Percentiles rank a stretch among this genome's conserved stretches.
phyloP scores from a whole-genome alignment of 768 basidiomycete species.

The Termitomyces sp. region DNA sequence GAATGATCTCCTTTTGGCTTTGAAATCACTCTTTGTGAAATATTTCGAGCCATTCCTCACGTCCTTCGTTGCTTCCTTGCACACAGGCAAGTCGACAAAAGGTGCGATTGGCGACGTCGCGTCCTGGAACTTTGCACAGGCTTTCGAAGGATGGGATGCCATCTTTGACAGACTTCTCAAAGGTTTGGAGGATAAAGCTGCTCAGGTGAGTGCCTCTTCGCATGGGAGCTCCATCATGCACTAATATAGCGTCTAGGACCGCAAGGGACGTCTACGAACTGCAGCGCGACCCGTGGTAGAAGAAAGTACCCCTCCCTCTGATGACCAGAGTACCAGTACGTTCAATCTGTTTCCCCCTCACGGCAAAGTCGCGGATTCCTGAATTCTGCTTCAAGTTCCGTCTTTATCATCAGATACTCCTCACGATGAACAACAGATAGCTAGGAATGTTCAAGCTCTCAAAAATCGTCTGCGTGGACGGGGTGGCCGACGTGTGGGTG shows the following conservation, averaged over 20 bases:
- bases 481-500: slow-evolving; percentile 56
- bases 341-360: background rate
- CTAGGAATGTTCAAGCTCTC: slow-evolving; percentile 86
- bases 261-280: slow-evolving; percentile 58
- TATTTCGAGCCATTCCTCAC: slow-evolving; percentile 82
- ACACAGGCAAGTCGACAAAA: slow-evolving; percentile 51
- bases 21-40: slow-evolving; percentile 84
- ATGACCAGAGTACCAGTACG: slow-evolving; percentile 59
- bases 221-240: background rate
- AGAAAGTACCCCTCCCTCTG: slow-evolving; percentile 48
- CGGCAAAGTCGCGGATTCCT: background rate
- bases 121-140: slow-evolving; percentile 66
- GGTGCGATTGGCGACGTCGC: slow-evolving; percentile 32
- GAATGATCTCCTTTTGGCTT: slow-evolving; percentile 76
- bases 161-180: slow-evolving; percentile 75
- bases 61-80: slow-evolving; percentile 80
- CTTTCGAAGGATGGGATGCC: slow-evolving; percentile 78
- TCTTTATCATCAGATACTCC: slow-evolving; percentile 46
- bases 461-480: slow-evolving; percentile 81
- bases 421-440: slow-evolving; percentile 85
- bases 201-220: slow-evolving; percentile 41
- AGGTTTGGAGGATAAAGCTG: slow-evolving; percentile 71
- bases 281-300: slow-evolving; percentile 33
- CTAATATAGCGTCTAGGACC: slow-evolving; percentile 45
- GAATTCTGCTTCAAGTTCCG: slow-evolving; percentile 31